phyloP scores from a whole-genome alignment of 768 basidiomycete species.

The Leccinum uliginosum region DNA sequence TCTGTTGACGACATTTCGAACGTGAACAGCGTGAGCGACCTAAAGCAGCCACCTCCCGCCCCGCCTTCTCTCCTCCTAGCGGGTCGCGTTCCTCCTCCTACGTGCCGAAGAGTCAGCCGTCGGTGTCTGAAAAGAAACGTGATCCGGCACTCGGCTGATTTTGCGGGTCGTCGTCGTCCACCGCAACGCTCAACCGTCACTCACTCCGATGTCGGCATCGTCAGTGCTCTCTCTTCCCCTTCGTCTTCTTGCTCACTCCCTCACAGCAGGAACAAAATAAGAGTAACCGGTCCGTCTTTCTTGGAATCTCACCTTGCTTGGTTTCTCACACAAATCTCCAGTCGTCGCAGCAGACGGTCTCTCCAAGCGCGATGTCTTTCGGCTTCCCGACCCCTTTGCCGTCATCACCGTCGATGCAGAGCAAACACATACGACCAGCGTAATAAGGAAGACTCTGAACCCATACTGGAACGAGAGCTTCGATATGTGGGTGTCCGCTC shows the following conservation, averaged over 20 bases:
- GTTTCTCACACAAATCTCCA: constrained; percentile 31
- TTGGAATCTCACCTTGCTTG: no score
- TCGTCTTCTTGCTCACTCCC: constrained; percentile 10
- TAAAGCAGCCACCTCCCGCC: no score
- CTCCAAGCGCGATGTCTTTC: constrained; percentile 92
- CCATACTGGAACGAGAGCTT: constrained; percentile 99
- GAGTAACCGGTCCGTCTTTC: constrained; percentile 59
- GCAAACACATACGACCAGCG: constrained; percentile 94
- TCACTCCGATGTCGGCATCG: constrained; percentile 28
- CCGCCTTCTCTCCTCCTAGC: no score
- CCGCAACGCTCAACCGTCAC: constrained; percentile 3
- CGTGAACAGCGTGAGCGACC: no score
- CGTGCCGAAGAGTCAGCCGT: no score
- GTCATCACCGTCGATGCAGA: constrained; percentile 98
- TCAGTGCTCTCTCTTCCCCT: constrained; percentile 10
- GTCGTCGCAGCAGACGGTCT: constrained; percentile 95
- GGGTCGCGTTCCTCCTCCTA: no score
- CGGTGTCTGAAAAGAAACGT: constrained; percentile 30
- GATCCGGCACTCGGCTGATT: constrained; percentile 8
- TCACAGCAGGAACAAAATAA: constrained; percentile 63
- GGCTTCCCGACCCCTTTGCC: constrained; percentile 96
- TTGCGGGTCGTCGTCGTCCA: constrained; percentile 10
- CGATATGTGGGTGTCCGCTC: constrained; percentile 67
- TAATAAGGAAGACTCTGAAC: constrained; percentile 93
- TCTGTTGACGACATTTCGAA: constrained; percentile 34